Base-by-base conservation (phyloP, 805 yeast species). In the Candida easanensis region DNA sequence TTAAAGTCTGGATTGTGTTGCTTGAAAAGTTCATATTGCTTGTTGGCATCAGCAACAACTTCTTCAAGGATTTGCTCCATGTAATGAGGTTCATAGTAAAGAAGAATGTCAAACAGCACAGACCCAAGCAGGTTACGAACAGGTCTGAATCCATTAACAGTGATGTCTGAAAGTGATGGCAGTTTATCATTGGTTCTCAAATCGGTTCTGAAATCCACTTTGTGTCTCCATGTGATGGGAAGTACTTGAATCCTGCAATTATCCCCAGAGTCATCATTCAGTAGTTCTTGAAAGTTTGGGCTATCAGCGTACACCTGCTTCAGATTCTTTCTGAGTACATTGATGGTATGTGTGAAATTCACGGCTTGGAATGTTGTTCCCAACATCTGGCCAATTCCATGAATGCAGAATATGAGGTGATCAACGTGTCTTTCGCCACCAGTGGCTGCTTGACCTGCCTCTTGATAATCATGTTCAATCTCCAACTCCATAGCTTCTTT, bases 181-280 rank as follows among this genome's bases (percentile, higher is more conserved):
- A 81, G 61, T 36, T 75, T 56, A 9, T 63, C 58, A 11, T 64
- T 38, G 14, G 81, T 71, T 1, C 67, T 64, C 41, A 69, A 66
- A 14, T 71, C 69, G 5, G 81, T 74, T 30, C 75, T 70, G 58
- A 85, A 84, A 17, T 79, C 82, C 33, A 85, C 74, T 40, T 77
- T 79, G 56, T 88, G 86, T 50, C 99, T 74, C 99, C 99, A 91
- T 5, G 91, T 73, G 9, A 91, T 84, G 0, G 99, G 99, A 14
- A 91, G 68, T 0, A 88, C 88, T 63, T 91, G 98, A 22, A 87
- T 74, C 27, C 78, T 73, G 52, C 82, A 80, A 51, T 83, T 80
- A 1, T 49, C 49, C 6, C 59, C 56, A 13, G 8, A 26, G 2
- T 39, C 37, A 61, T 74, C 70, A 7, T 63, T 59, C 45, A 71